A percentile compares a stretch with the other conserved stretches of the same genome.
Evolutionary conservation across 768 basidiomycete species (phyloP).

Genomic region (Lactarius hatsudake): DNA sequence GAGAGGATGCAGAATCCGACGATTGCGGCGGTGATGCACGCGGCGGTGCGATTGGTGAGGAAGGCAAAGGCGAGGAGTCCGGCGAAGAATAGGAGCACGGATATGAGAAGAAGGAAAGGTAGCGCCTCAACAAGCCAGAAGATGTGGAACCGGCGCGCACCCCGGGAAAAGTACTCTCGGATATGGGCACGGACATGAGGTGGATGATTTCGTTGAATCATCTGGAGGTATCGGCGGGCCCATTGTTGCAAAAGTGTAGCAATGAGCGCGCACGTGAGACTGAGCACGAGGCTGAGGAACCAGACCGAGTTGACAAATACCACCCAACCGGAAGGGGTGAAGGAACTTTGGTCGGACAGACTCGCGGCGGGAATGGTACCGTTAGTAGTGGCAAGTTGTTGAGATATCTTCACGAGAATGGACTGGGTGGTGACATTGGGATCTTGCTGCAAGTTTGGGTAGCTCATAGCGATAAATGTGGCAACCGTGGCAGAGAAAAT

Average conservation of each 20-base stretch:
- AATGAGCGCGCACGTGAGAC: neutral
- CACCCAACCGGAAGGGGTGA: neutral
- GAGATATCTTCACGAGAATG: neutral
- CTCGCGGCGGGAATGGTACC: neutral
- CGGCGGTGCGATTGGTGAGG: neutral
- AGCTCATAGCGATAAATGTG: neutral
- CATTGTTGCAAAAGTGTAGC: constrained; percentile 8
- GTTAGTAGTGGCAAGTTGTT: neutral
- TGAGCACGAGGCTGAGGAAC: constrained; percentile 6
- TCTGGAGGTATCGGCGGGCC: constrained; percentile 1
- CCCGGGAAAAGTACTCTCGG: constrained; percentile 35
- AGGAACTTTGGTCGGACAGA: neutral
- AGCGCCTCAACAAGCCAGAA: constrained; percentile 41
- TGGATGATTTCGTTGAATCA: neutral
- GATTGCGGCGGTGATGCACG: neutral
- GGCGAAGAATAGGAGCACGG: neutral
- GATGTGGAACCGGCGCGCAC: constrained; percentile 41
- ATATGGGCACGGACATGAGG: neutral
- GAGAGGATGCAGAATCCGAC: neutral
- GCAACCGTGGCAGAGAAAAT: neutral
- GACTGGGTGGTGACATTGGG: neutral
- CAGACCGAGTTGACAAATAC: neutral
- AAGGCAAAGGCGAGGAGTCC: constrained; percentile 9
- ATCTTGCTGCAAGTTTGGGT: neutral
- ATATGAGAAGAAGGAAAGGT: neutral